Conservation (phyloP, 768 basidiomycete genomes). For the Psilocybe cyanescens region DNA sequence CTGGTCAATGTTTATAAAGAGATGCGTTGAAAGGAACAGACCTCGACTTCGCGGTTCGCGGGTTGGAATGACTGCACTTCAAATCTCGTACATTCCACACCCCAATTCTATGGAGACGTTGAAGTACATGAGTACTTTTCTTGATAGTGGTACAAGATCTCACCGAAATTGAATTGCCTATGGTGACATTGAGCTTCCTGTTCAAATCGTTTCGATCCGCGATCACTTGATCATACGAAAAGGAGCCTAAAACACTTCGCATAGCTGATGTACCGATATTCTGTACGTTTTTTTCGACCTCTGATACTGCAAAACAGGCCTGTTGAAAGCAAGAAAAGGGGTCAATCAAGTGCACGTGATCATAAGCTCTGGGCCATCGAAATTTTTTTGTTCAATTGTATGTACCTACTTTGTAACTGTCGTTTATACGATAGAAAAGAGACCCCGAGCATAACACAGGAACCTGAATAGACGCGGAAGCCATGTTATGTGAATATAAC, state of each 20-base stretch:
- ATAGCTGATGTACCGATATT: constrained; percentile 59
- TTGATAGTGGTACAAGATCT: constrained; percentile 7
- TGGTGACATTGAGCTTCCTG: constrained; percentile 46
- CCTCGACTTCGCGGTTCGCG: constrained; percentile 63
- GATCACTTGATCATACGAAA: constrained; percentile 56
- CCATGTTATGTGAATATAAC: not conserved
- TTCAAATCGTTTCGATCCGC: constrained; percentile 59
- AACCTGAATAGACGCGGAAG: constrained; percentile 31
- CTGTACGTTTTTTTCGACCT: constrained; percentile 51
- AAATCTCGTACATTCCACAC: constrained; percentile 60
- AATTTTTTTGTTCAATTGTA: not conserved
- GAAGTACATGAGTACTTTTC: not conserved
- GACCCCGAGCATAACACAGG: constrained; percentile 58
- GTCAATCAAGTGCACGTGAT: not conserved
- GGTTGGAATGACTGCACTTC: constrained; percentile 66
- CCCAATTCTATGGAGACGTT: constrained; percentile 45
- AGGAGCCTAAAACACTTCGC: constrained; percentile 55
- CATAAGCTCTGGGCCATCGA: not conserved
- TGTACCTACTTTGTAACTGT: constrained; percentile 46
- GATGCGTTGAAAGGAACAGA: constrained; percentile 19
- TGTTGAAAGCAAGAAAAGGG: constrained; percentile 5
- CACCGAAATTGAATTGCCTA: constrained; percentile 52
- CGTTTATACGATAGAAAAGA: constrained; percentile 53
- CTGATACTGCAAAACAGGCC: constrained; percentile 54
- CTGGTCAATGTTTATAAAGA: not conserved